Conservation (phyloP, 2,329 filamentous ascomycete species). For the Tolypocladium sp. region DNA sequence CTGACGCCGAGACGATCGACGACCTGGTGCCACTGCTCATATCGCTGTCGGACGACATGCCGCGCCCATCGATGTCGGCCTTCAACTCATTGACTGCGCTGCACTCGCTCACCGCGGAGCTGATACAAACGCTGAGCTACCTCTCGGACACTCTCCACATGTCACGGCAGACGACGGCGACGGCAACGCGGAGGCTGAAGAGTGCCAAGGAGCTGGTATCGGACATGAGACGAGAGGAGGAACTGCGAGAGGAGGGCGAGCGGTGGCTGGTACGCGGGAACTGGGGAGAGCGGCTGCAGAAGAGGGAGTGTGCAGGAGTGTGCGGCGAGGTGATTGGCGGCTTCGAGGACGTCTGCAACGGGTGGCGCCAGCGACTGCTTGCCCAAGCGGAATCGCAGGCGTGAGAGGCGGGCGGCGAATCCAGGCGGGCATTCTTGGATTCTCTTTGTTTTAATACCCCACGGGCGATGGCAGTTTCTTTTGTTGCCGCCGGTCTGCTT, state of each 20-base stretch:
- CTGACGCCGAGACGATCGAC: constrained; percentile 57
- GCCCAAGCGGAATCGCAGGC: constrained; percentile 48
- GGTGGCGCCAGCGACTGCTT: constrained; percentile 69
- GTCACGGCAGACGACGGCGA: constrained; percentile 78
- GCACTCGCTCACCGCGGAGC: constrained; percentile 60
- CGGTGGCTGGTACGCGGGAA: constrained; percentile 72
- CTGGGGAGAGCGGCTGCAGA: constrained; percentile 69
- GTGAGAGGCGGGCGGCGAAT: constrained; percentile 7
- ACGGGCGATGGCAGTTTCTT: neutral
- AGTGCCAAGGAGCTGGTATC: constrained; percentile 77
- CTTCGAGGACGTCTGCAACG: constrained; percentile 83
- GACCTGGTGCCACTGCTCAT: constrained; percentile 59
- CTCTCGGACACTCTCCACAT: constrained; percentile 90
- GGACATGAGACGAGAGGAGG: constrained; percentile 76
- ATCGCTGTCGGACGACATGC: constrained; percentile 57
- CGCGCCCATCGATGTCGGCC: constrained; percentile 51
- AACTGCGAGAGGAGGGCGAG: constrained; percentile 73
- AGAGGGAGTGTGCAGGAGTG: constrained; percentile 72
- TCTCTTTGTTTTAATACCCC: neutral
- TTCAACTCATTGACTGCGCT: constrained; percentile 59
- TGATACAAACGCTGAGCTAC: constrained; percentile 73
- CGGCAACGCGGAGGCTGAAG: constrained; percentile 69
- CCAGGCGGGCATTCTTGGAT: neutral
- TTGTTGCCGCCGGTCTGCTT: neutral
- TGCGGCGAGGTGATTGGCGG: constrained; percentile 85